Evolutionary conservation across 495 filamentous ascomycete species (phyloP).

Genomic region (Hypoxylon intermedium): DNA sequence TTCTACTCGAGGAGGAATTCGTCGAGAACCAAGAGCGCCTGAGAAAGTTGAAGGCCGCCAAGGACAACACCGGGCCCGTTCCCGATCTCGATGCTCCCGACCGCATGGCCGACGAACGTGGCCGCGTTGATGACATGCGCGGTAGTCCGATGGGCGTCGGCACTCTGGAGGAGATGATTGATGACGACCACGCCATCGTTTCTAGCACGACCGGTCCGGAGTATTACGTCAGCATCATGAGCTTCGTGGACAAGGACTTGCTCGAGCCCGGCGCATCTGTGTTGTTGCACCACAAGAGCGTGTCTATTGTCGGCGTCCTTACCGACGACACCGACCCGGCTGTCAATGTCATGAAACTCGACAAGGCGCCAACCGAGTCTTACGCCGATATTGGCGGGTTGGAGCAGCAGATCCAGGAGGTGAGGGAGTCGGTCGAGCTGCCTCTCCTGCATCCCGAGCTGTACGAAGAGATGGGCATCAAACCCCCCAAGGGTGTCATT

Average conservation of each 20-base stretch:
- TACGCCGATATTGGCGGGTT: constrained; percentile 98
- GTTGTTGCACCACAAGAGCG: constrained; percentile 94
- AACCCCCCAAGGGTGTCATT: constrained; percentile 98
- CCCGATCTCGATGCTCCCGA: constrained; percentile 71
- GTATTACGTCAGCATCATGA: constrained; percentile 99
- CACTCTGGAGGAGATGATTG: constrained; percentile 97
- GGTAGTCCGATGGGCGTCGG: constrained; percentile 99
- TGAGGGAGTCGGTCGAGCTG: constrained; percentile 94
- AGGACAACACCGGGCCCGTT: constrained; percentile 66
- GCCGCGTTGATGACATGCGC: constrained; percentile 97
- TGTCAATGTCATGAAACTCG: constrained; percentile 99
- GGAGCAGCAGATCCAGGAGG: constrained; percentile 95
- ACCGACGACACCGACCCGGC: constrained; percentile 96
- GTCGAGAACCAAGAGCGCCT: constrained; percentile 98
- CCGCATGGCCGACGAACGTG: constrained; percentile 91
- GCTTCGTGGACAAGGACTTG: constrained; percentile 98
- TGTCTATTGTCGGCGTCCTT: constrained; percentile 96
- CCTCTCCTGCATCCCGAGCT: constrained; percentile 95
- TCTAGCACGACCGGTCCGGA: constrained; percentile 96
- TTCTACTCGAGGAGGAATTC: constrained; percentile 96
- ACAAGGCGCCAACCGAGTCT: constrained; percentile 97
- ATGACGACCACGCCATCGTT: constrained; percentile 99
- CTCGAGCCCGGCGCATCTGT: constrained; percentile 96
- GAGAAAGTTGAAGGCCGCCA: constrained; percentile 84
- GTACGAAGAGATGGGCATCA: constrained; percentile 99